Conservation (phyloP, 805 yeast species). For the Clavispora vitiphila region DNA sequence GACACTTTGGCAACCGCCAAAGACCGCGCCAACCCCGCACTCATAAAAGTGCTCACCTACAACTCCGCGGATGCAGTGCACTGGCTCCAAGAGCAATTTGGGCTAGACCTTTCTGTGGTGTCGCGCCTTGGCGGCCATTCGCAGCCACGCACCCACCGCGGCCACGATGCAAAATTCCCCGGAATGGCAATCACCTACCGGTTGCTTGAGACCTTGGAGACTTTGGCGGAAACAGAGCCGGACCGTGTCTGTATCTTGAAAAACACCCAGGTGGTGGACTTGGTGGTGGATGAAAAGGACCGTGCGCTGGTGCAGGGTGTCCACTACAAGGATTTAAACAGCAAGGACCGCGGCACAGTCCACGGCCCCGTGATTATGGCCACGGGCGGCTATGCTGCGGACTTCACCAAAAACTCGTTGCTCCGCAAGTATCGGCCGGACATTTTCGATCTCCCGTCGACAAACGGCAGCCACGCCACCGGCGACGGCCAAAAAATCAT, state of each 20-base stretch:
- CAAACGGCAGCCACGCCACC: slow-evolving; percentile 58
- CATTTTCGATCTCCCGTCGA: slow-evolving; percentile 49
- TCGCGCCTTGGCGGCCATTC: slow-evolving; percentile 84
- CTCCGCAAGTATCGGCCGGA: slow-evolving; percentile 56
- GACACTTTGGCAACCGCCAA: slow-evolving; percentile 70
- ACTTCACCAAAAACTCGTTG: slow-evolving; percentile 48
- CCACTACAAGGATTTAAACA: slow-evolving; percentile 27
- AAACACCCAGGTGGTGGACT: slow-evolving; percentile 31
- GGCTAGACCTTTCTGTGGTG: slow-evolving; percentile 59
- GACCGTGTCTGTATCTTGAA: slow-evolving; percentile 26
- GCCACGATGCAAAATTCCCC: slow-evolving; percentile 59
- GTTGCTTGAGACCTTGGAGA: slow-evolving; percentile 15
- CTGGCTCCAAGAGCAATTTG: slow-evolving; percentile 66
- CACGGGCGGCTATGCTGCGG: slow-evolving; percentile 67
- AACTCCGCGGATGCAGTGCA: slow-evolving; percentile 64
- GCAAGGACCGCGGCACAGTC: slow-evolving; percentile 28
- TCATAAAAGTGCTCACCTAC: slow-evolving; percentile 55
- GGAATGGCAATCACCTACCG: slow-evolving; percentile 62
- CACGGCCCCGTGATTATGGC: slow-evolving; percentile 58
- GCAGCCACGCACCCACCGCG: slow-evolving; percentile 75
- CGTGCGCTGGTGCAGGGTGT: slow-evolving; percentile 11
- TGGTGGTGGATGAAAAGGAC: slow-evolving; percentile 28
- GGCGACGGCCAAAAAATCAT: slow-evolving; percentile 60
- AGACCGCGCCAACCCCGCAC: slow-evolving; percentile 49
- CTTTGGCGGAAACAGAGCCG: slow-evolving; percentile 29